These are phyloP conservation scores for Chlamydomonas applanata DNA, from an alignment of 139 green algal species.

Conservation along the genomic window DNA sequence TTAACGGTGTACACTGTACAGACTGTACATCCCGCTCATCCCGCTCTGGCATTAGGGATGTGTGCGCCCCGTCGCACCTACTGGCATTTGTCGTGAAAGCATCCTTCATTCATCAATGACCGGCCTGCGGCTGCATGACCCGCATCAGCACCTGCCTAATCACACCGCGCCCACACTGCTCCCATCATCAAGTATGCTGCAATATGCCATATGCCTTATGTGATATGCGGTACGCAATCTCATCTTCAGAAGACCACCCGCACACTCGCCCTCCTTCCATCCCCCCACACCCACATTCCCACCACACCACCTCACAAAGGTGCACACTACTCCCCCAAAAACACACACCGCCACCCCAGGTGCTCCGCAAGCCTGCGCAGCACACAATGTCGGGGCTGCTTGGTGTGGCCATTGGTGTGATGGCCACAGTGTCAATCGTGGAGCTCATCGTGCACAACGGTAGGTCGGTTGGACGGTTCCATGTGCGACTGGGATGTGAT, in stretches of 20 bases:
- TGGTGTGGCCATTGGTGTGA: slow-evolving; percentile 71
- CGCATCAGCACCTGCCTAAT: no score
- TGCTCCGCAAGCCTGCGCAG: slow-evolving; percentile 60
- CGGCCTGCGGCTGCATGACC: no score
- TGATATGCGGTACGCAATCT: no score
- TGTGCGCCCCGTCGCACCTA: no score
- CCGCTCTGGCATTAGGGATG: no score
- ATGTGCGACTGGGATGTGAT: slow-evolving; percentile 24
- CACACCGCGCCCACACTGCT: no score
- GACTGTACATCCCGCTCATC: no score
- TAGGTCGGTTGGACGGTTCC: slow-evolving; percentile 17
- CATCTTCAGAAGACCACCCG: no score
- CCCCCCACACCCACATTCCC: not conserved
- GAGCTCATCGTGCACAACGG: slow-evolving; percentile 77
- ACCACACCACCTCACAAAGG: not conserved
- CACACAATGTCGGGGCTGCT: slow-evolving; percentile 72
- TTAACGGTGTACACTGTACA: no score
- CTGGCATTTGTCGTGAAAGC: no score
- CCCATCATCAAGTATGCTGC: not conserved
- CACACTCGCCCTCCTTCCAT: not conserved
- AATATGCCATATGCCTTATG: not conserved
- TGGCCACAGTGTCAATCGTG: slow-evolving; percentile 73
- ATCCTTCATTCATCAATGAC: no score
- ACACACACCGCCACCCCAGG: not conserved
- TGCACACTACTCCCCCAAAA: not conserved